Conservation (phyloP, 1,139 yeast genomes). For the Kodamaea sp. region DNA sequence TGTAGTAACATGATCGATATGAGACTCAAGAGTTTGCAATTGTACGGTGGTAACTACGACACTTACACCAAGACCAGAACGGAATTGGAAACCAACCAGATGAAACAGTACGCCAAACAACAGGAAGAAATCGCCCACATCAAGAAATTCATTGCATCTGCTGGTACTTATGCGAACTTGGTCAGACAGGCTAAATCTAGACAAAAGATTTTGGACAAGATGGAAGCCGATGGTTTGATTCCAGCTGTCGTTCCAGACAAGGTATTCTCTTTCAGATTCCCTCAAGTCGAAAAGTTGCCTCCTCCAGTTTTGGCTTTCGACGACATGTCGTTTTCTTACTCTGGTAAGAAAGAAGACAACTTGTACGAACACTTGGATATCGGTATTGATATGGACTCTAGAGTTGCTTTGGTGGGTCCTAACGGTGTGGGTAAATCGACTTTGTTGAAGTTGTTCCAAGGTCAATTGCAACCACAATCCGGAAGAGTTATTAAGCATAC, state of each 20-base stretch:
- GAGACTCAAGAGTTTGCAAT: slow-evolving; percentile 70
- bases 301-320: slow-evolving; percentile 98
- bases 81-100: slow-evolving; percentile 95
- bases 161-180: slow-evolving; percentile 99
- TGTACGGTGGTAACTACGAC: slow-evolving; percentile 98
- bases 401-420: slow-evolving; percentile 98
- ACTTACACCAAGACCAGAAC: slow-evolving; percentile 91
- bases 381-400: slow-evolving; percentile 99
- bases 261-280: slow-evolving; percentile 91
- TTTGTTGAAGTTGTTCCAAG: slow-evolving; percentile 93
- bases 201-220: slow-evolving; percentile 98
- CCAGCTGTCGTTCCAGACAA: slow-evolving; percentile 91
- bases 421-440: slow-evolving; percentile 99
- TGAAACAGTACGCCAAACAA: slow-evolving; percentile 95
- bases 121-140: slow-evolving; percentile 99
- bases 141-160: slow-evolving; percentile 97
- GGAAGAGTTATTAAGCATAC: slow-evolving; percentile 98
- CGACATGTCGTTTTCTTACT: slow-evolving; percentile 89
- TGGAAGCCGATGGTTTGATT: slow-evolving; percentile 99
- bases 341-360: slow-evolving; percentile 84
- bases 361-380: slow-evolving; percentile 88
- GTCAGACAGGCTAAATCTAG: slow-evolving; percentile 99
- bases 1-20: slow-evolving; percentile 98
- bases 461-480: slow-evolving; percentile 80
- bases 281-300: slow-evolving; percentile 95